Conservation (phyloP, 202 grass and related monocot genomes). For the Zoysia matrella region DNA sequence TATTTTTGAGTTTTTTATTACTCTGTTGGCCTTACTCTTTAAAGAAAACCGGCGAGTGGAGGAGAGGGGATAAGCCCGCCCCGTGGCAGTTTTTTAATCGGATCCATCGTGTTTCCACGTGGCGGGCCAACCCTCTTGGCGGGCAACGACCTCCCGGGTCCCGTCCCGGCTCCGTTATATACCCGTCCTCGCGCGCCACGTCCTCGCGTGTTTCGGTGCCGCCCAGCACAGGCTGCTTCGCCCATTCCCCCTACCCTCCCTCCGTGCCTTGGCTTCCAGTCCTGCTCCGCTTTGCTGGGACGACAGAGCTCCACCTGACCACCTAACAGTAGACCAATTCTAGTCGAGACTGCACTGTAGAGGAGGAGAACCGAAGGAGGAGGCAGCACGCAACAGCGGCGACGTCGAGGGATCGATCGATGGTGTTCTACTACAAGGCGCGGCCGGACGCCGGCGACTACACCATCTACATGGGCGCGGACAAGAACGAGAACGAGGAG, state of each 20-base stretch:
- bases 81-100: slow-evolving; percentile 49
- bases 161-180: slow-evolving; percentile 25
- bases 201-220: slow-evolving; percentile 42
- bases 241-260: not conserved
- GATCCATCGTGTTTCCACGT: slow-evolving; percentile 85
- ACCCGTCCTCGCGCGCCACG: slow-evolving; percentile 1
- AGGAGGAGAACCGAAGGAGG: not conserved
- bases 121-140: slow-evolving; percentile 31
- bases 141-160: not conserved
- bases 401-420: not conserved
- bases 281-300: not conserved
- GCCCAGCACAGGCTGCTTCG: no score
- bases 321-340: not conserved
- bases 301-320: slow-evolving; percentile 26
- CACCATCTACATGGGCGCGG: slow-evolving; percentile 96
- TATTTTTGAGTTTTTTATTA: not conserved
- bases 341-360: not conserved
- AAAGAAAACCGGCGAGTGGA: not conserved
- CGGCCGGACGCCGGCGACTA: slow-evolving; percentile 82
- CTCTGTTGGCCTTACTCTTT: no score
- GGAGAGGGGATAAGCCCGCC: not conserved
- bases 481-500: slow-evolving; percentile 98
- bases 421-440: slow-evolving; percentile 94
- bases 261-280: not conserved
- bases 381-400: no score